Conservation (phyloP, 495 filamentous ascomycete species). For the Trypethelium eluteriae region DNA sequence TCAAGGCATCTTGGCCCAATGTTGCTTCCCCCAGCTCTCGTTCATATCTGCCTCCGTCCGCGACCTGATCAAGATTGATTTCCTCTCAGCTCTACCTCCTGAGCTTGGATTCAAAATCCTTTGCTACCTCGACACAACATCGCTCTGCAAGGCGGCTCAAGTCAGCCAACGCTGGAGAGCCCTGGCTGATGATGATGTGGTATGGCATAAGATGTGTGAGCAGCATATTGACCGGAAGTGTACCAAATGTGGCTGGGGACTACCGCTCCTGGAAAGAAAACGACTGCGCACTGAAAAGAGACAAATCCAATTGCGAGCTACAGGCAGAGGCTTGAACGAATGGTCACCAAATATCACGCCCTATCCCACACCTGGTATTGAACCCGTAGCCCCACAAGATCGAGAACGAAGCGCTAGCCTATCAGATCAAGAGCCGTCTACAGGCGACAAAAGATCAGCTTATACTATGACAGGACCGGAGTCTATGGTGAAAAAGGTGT, state of each 20-base stretch:
- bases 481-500: conserved; percentile 22
- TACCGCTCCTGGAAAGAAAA: conserved; percentile 83
- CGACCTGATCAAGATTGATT: conserved; percentile 93
- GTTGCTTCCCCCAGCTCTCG: conserved; percentile 94
- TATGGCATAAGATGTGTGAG: conserved; percentile 99
- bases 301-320: conserved; percentile 68
- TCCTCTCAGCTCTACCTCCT: conserved; percentile 74
- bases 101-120: conserved; percentile 92
- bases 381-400: conserved; percentile 12
- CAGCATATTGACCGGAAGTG: conserved; percentile 97
- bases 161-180: conserved; percentile 82
- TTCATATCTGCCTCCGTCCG: conserved; percentile 78
- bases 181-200: conserved; percentile 90
- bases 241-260: conserved; percentile 91
- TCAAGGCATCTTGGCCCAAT: conserved; percentile 87
- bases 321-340: conserved; percentile 45
- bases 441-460: conserved; percentile 15
- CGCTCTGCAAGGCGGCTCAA: conserved; percentile 94
- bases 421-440: background rate
- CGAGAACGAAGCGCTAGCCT: background rate
- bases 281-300: conserved; percentile 78
- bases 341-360: conserved; percentile 49
- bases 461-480: background rate
- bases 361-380: background rate
- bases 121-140: conserved; percentile 85